Percentiles rank a stretch among this genome's conserved stretches.
Evolutionary conservation across 306 rosid genomes (phyloP).

Genomic region (Luffa acutangula): DNA sequence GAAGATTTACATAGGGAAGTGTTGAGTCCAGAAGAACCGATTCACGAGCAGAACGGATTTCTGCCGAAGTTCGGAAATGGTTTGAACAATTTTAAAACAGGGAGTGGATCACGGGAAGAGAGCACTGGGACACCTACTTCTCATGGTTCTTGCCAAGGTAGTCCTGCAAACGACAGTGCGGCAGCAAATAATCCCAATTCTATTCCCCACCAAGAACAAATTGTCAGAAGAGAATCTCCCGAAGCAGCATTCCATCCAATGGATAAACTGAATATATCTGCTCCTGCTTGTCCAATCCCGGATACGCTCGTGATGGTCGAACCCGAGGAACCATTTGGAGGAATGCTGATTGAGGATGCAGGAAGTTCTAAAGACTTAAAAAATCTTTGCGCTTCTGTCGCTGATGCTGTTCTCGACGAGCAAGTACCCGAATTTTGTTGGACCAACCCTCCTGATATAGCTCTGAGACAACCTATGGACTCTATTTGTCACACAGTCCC

Average conservation of each 20-base stretch:
- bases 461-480: conserved; percentile 36
- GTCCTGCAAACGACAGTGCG: conserved; percentile 44
- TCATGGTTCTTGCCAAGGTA: conserved; percentile 66
- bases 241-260: conserved; percentile 33
- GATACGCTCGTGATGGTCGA: conserved; percentile 29
- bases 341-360: conserved; percentile 52
- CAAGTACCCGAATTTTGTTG: conserved; percentile 44
- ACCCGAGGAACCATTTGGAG: conserved; percentile 51
- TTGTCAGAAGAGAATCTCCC: conserved; percentile 28
- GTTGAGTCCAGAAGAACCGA: conserved; percentile 22
- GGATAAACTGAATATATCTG: conserved; percentile 4
- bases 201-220: conserved; percentile 32
- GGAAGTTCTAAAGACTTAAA: conserved; percentile 76
- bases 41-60: conserved; percentile 21
- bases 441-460: conserved; percentile 28
- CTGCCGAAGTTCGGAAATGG: conserved; percentile 22
- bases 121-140: conserved; percentile 61
- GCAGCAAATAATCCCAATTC: conserved; percentile 24
- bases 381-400: conserved; percentile 62
- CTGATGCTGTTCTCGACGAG: conserved; percentile 54
- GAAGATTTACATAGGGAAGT: conserved; percentile 32
- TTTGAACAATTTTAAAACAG: conserved; percentile 26
- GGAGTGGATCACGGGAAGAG: conserved; percentile 64
- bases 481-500: conserved; percentile 15
- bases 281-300: conserved; percentile 16